Percentiles rank a stretch among this genome's conserved stretches.
phyloP scores from a whole-genome alignment of 176 grass and related monocot species.

The Oropetium thomaeum region DNA sequence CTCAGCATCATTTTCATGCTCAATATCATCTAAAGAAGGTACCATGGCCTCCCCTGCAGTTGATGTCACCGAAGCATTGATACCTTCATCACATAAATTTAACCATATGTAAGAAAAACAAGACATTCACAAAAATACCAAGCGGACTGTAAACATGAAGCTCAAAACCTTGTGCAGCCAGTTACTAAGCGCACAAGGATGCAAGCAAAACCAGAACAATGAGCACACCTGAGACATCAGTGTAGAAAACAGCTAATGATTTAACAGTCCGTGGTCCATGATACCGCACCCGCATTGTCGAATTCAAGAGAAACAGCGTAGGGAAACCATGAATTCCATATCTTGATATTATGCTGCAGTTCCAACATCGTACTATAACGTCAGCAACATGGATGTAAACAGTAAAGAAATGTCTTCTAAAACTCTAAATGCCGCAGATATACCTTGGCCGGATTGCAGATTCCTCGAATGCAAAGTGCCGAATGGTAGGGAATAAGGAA shows the following conservation, averaged over 20 bases:
- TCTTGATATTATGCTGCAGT: conserved; percentile 86
- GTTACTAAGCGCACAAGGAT: not conserved
- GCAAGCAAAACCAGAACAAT: conserved; percentile 3
- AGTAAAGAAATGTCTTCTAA: not conserved
- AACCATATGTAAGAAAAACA: conserved; percentile 20
- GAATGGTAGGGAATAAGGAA: conserved; percentile 68
- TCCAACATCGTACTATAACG: conserved; percentile 22
- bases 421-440: not conserved
- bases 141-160: not conserved
- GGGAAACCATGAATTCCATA: conserved; percentile 96
- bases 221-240: conserved; percentile 66
- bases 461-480: conserved; percentile 90
- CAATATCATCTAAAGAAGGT: conserved; percentile 45
- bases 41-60: conserved; percentile 37
- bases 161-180: not conserved
- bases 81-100: conserved; percentile 57
- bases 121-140: not conserved
- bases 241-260: conserved; percentile 75
- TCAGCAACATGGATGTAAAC: conserved; percentile 3
- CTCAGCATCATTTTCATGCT: conserved; percentile 45
- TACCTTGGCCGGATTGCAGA: conserved; percentile 95
- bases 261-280: conserved; percentile 74
- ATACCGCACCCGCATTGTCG: conserved; percentile 83
- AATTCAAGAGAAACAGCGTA: conserved; percentile 91
- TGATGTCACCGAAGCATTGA: conserved; percentile 50